Evolutionary conservation across 305 asterid genomes (phyloP).

Genomic region (Plantago coronopus): DNA sequence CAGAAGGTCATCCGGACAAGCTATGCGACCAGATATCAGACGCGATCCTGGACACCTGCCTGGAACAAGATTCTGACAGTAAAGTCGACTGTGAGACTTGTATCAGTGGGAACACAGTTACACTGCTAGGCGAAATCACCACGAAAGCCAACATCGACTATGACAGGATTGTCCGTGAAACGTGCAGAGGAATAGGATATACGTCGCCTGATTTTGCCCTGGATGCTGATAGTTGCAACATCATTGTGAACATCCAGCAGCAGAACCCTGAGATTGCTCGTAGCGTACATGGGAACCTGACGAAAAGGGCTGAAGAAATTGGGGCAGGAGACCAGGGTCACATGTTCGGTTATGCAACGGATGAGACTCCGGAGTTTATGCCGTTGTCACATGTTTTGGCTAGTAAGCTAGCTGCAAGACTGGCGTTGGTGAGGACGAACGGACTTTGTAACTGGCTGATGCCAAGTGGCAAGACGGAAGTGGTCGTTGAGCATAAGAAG

Average conservation of each 20-base stretch:
- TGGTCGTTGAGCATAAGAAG: constrained; percentile 28
- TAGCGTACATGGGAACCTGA: constrained; percentile 28
- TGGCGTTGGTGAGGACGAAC: constrained; percentile 25
- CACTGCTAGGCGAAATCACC: constrained; percentile 28
- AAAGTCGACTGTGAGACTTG: constrained; percentile 25
- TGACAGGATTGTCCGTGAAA: constrained; percentile 20
- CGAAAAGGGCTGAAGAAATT: constrained; percentile 30
- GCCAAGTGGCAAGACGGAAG: constrained; percentile 37
- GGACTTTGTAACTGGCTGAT: constrained; percentile 34
- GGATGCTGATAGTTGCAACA: constrained; percentile 21
- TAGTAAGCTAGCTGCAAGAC: constrained; percentile 25
- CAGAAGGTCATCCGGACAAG: constrained; percentile 31
- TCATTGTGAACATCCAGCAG: constrained; percentile 17
- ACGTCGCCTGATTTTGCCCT: constrained; percentile 16
- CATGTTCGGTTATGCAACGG: no score
- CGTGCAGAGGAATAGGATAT: constrained; percentile 21
- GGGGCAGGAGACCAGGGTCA: constrained; percentile 44
- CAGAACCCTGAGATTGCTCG: constrained; percentile 22
- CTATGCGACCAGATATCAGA: constrained; percentile 29
- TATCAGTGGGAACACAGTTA: constrained; percentile 15
- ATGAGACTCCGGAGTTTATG: constrained; percentile 35
- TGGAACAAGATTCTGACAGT: constrained; percentile 28
- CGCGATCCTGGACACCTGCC: constrained; percentile 28
- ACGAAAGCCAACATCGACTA: constrained; percentile 22
- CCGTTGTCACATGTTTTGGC: constrained; percentile 34